Evolutionary conservation across 805 yeast genomes (phyloP), one percentile per base, ranked within the genome.

Genomic region (Wickerhamomyces tratensis): DNA sequence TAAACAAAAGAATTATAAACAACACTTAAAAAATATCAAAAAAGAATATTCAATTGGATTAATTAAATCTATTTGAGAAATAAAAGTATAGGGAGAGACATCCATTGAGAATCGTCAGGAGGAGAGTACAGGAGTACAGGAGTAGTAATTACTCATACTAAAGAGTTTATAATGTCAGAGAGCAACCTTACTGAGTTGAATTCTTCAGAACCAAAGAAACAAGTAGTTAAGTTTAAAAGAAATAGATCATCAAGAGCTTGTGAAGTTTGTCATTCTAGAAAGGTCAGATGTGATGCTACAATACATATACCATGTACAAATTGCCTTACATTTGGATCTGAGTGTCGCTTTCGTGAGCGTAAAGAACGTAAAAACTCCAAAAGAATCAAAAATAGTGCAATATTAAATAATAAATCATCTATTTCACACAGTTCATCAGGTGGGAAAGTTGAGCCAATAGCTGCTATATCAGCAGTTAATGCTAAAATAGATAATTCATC

Each of bases 231-330:
- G 46, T 56, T 55, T 49, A 56, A 56, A 39, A 40, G 61, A 34
- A 53, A 50, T 44, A 64, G 89, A 41, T 83, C 87, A 0, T 65
- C 83, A 8, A 62, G 86, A 39, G 91, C 89, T 3, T 83, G 93
- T 55, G 72, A 76, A 36, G 82, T 83, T n/a, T 85, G 93, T 54
- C 78, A 86, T 42, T 72, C 81, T 7, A 67, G 93, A 33, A 84
- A 84, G 52, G 93, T 84, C n/a, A 72, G 88, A 33, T 84, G 94
- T 62, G 86, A 81, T 54, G 85, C 82, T 11, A 82, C 68, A 12
- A 57, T 59, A 33, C 72, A 65, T 42, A 66, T 68, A 53, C 84
- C 83, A 0, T 78, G 85, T 52, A 73, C 88, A 25, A 82, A 82
- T 58, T 82, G 91, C 56, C 67, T 74, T 33, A 79, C 83, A 4